Base-by-base conservation (phyloP, 495 filamentous ascomycete species). In the Chaetomium cochliodes region DNA sequence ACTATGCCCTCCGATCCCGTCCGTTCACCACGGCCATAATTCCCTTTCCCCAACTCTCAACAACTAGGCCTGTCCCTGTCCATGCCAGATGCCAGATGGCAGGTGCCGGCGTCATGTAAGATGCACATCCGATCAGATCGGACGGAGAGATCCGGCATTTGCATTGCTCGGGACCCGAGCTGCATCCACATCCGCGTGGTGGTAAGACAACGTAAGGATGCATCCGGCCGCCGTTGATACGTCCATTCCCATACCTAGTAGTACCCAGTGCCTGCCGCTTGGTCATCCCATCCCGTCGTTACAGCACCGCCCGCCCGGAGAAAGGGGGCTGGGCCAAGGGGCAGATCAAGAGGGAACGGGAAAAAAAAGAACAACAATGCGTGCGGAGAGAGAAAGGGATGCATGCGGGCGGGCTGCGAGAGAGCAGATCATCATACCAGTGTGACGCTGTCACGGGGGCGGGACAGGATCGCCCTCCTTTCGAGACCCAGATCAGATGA, bases 401-500 rank as follows among this genome's bases (percentile, higher is more conserved):
- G n/a, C n/a, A 68, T 62, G 69, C 56, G 9, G 39, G 69, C 56
- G 9, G 39, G 58, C 46, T 60, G 28, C 66, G 62, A 71, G 53
- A 67, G 66, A 69, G 65, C 66, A 62, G 66, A 69, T 67, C 66
- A 62, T 60, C 69, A 65, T 30, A 68, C 60, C 63, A 39, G 53
- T 62, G 39, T 58, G 42, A 61, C 51, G 33, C 39, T 33, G 39
- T 54, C 47, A 22, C 25, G 3, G 2, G 2, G 9, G 42, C 39
- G 42, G 23, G n/a, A 37, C 62, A 59, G 63, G 65, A 68, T 70
- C 62, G 62, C 33, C 68, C 47, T 26, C n/a, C 44, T 53, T 56
- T 42, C 30, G 49, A 60, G 22, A 44, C 39, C 39, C 15, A 64
- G 58, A 65, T 63, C 58, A 60, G 65, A 71, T 54, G 64, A 62